Base-by-base conservation (phyloP, 495 filamentous ascomycete genomes). In the Penicillium cosmopolitanum region DNA sequence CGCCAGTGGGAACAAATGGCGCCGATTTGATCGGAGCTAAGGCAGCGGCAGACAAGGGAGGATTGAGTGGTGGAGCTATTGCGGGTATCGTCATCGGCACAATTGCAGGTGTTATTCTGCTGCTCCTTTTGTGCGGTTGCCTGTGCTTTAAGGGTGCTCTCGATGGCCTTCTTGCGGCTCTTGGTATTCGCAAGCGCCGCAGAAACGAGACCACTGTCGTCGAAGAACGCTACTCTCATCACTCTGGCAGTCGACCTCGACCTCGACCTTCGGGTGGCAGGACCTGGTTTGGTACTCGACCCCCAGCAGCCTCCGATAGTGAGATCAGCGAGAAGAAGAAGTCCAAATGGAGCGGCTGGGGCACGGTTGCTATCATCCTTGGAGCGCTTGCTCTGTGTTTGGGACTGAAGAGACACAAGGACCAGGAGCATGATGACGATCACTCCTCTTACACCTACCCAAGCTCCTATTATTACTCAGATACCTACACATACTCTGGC, bases 61-160 rank as follows among this genome's bases (percentile, higher is more conserved):
- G 84, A 54, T 78, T 97, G 48, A 92, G 88, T 67, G 85, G 84
- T 51, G 93, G 93, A 57, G 93, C 92, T 23, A 96, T 97, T 65
- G 93, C 93, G n/a, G 93, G 93, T 44, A 97, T 97, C 63, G 93
- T 97, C 60, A 89, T 97, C 50, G 93, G 93, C 62, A 85, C 87
- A 5, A 83, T 97, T 62, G 85, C 83, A n/a, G 93, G 89, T 65
- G 80, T 92, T 21, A 70, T 87, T 50, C 72, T 96, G 2, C 79
- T 96, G 15, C 67, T 90, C 11, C 81, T 94, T 4, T 63, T 96
- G 53, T 92, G 89, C 73, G 83, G 86, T 69, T 93, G 84, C 78
- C 84, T 86, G 74, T 88, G 91, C 64, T 82, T 87, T 58, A 84
- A 82, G 59, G 86, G 86, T 9, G 72, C 86, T 18, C 80, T 90